Base-by-base conservation (phyloP, 371 early-diverging fungal genomes). In the Fennellomyces sp. region DNA sequence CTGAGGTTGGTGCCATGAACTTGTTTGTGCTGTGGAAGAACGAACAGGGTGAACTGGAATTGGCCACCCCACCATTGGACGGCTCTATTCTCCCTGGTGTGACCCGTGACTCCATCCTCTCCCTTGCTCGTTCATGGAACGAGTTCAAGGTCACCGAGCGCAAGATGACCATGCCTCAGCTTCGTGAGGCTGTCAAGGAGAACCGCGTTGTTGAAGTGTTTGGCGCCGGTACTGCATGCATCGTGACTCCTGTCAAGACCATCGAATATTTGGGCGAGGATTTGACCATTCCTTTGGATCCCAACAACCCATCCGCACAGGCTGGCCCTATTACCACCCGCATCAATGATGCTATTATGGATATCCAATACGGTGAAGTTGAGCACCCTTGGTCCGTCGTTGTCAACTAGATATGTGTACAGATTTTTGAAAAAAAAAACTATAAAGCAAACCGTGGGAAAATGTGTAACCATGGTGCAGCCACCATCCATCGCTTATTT, bases 1-100 rank as follows among this genome's bases (percentile, higher is more conserved):
- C 97, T 10, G 98, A 97, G 76, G 97, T 97, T 28, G 98, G 98
- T 52, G 94, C 97, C 49, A 97, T 95, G 96, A 97, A 98, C 83
- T 89, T 91, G 73, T 96, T 98, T 64, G 82, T 92, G 23, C 85
- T 83, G 76, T 88, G 92, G 90, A 88, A 78, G 73, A 92, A 91
- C 72, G 86, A 88, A 27, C 35, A 87, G 10, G 93, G 93, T 58
- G 85, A 90, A 60, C 63, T 58, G 21, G 97, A 98, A 75, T 85
- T 98, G 36, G 84, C 92, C 17, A 98, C 98, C 0, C 97, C 97
- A 42, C 89, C 90, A 13, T 85, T 97, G 60, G 96, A 97, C 77
- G 98, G 98, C 33, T 90, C 95, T 53, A 97, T 98, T 66, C 84
- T 98, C 50, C 97, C 97, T 3, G 98, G 98, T 58, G 96, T 98